Evolutionary conservation across 257 asterid species (phyloP).

Genomic region (Solanum lycopersicoides): DNA sequence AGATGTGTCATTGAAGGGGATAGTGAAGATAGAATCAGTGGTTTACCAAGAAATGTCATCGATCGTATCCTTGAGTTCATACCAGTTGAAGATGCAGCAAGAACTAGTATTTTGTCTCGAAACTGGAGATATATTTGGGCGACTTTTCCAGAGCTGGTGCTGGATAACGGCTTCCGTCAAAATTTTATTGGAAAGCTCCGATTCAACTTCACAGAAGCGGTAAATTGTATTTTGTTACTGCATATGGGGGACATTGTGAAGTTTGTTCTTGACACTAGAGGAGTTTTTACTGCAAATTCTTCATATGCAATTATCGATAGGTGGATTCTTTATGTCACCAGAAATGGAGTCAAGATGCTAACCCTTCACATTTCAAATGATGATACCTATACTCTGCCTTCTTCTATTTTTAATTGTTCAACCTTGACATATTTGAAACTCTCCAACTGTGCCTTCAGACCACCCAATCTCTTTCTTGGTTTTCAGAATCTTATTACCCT

Average conservation of each 20-base stretch:
- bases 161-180: neutral
- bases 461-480: neutral
- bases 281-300: neutral
- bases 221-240: neutral
- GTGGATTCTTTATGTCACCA: neutral
- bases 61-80: neutral
- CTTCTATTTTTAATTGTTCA: neutral
- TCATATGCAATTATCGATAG: neutral
- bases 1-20: neutral
- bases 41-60: neutral
- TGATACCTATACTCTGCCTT: neutral
- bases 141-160: neutral
- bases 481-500: neutral
- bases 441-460: neutral
- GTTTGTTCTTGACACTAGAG: neutral
- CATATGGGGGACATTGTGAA: neutral
- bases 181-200: neutral
- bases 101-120: neutral
- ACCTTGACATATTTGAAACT: neutral
- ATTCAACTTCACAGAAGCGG: neutral
- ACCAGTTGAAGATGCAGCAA: neutral
- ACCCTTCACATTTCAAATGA: neutral
- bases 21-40: neutral
- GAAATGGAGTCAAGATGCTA: neutral
- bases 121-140: neutral